Evolutionary conservation across 1,284 basidiomycete species (phyloP).

Genomic region (Exobasidium cylindrosporum): DNA sequence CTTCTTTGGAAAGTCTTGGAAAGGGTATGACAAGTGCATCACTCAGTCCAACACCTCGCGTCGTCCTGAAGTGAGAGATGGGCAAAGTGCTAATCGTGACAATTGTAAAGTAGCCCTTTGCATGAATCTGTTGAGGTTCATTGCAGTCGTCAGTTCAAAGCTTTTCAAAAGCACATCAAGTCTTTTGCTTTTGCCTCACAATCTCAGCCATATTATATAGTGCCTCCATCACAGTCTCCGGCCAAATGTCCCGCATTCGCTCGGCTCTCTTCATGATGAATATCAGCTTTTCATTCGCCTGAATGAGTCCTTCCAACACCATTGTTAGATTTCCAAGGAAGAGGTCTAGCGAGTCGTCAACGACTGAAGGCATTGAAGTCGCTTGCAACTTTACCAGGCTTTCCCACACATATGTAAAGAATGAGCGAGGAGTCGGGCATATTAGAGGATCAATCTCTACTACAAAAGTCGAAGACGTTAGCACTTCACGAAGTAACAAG

Average conservation of each 20-base stretch:
- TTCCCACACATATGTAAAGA: background rate
- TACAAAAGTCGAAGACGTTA: background rate
- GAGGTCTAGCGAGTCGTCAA: conserved; percentile 28
- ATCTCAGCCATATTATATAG: conserved; percentile 31
- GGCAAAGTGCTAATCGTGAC: conserved; percentile 30
- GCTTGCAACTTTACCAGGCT: background rate
- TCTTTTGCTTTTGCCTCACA: too few species aligned
- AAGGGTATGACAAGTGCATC: conserved; percentile 27
- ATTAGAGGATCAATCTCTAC: conserved; percentile 9
- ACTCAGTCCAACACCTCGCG: background rate
- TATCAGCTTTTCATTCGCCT: conserved; percentile 2
- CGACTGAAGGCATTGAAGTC: background rate
- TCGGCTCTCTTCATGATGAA: conserved; percentile 41
- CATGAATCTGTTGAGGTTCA: conserved; percentile 10
- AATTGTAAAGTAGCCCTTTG: conserved; percentile 27
- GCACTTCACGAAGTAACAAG: background rate
- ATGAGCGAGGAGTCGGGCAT: background rate
- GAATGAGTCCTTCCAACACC: background rate
- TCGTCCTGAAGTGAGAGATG: conserved; percentile 21
- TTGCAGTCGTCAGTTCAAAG: too few species aligned
- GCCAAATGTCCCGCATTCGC: conserved; percentile 46
- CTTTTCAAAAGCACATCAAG: too few species aligned
- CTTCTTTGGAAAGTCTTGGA: conserved; percentile 10
- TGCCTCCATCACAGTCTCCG: conserved; percentile 40
- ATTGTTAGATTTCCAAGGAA: conserved; percentile 7